A percentile compares a stretch with the other conserved stretches of the same genome.
Conservation (phyloP, 805 yeast species). For the Ogataea methylovora region DNA sequence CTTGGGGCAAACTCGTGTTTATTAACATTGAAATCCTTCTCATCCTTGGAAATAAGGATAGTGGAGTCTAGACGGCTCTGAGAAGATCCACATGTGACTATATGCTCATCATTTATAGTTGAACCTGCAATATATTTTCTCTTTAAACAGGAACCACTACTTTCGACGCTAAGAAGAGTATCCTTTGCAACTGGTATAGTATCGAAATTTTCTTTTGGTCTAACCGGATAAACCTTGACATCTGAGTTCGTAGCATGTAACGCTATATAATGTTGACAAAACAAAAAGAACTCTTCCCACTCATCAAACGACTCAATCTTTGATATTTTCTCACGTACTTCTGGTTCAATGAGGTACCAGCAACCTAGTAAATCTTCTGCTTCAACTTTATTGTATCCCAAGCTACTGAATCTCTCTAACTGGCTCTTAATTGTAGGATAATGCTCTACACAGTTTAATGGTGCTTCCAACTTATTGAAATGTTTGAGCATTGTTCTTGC, state of each 20-base stretch:
- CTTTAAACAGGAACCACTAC: conserved; percentile 9
- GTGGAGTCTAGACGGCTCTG: conserved; percentile 23
- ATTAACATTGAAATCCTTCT: conserved; percentile 5
- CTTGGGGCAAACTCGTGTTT: conserved; percentile 29
- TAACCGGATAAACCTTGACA: conserved; percentile 7
- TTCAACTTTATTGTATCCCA: conserved; percentile 44
- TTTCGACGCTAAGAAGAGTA: not conserved
- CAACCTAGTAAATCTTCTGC: conserved; percentile 46
- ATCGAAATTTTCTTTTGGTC: conserved; percentile 3
- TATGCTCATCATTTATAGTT: conserved; percentile 7
- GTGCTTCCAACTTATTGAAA: conserved; percentile 57
- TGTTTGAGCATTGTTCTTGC: conserved; percentile 70
- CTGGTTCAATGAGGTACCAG: conserved; percentile 43
- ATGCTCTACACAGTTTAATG: conserved; percentile 53
- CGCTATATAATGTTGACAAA: conserved; percentile 67
- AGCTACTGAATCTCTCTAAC: conserved; percentile 34
- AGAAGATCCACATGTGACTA: conserved; percentile 34
- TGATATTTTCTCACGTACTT: conserved; percentile 33
- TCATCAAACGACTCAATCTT: conserved; percentile 70
- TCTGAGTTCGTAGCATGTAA: conserved; percentile 50
- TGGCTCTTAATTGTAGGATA: conserved; percentile 51
- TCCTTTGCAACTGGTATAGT: not conserved
- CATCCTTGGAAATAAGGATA: conserved; percentile 2
- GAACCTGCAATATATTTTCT: conserved; percentile 33
- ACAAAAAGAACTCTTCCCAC: conserved; percentile 72